Evolutionary conservation across 768 basidiomycete species (phyloP), one percentile per base, ranked within the genome.

Genomic region (Amanita polypyramis): DNA sequence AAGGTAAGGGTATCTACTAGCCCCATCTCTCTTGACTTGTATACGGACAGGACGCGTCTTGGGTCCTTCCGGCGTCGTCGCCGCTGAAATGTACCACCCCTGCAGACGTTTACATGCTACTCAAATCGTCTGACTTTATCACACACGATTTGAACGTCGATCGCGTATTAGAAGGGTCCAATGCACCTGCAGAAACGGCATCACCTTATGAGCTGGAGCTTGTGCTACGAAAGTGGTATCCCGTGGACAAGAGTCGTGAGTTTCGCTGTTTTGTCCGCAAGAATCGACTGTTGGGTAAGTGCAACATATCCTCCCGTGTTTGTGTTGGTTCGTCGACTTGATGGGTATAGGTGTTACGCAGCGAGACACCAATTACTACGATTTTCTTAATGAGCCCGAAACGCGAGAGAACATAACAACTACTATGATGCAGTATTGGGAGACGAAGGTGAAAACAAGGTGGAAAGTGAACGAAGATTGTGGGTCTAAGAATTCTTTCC

Each of bases 121-220:
- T 98, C 53, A 97, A 98, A 62, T 90, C 91, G 0, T 93, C 90
- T 27, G 89, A 95, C 62, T 94, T 94, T 54, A 70, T 92, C 47
- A 73, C 76, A 1, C 89, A 96, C 55, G 93, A 92, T 58, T 62
- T 94, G 6, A 73, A 70, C 47, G 55, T 63, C 1, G 70, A 70
- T 2, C 65, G 60, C 27, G 80, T 89, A 4, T 94, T 94, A 50
- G 79, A 79, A 14, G 80, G 76, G 0, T 88, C 47, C 4, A 25
- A 47, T 25, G 23, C 40, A 6, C 12, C 41, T 3, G n/a, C 30
- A 4, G 34, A 34, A 43, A 47, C 44, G 17, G 15, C 45, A 19
- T 45, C 60, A 0, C 37, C 51, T 1, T 87, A 89, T 58, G 70
- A 79, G 20, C 69, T 88, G 4, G 93, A 98, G 60, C 76, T 98